Evolutionary conservation across 768 basidiomycete genomes (phyloP).

Genomic region (Pleurotus citrinopileatus): DNA sequence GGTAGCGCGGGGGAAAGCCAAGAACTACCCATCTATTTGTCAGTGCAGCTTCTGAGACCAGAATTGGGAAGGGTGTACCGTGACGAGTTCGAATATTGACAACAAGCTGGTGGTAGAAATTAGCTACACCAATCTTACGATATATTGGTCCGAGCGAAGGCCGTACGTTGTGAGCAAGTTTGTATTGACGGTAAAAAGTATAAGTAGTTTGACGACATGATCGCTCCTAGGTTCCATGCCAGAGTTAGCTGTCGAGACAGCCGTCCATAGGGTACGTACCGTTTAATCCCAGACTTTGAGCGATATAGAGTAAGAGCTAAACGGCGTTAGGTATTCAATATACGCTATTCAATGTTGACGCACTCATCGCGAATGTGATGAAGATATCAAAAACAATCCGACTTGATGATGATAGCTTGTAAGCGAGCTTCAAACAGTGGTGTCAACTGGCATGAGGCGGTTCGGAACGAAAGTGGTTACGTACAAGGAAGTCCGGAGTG

Average conservation of each 20-base stretch:
- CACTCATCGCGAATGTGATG: slow-evolving; percentile 3
- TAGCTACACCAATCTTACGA: background rate
- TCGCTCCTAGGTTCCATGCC: background rate
- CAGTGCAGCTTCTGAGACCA: background rate
- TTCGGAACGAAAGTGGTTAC: background rate
- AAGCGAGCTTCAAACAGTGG: background rate
- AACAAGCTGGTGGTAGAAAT: background rate
- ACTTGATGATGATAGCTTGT: background rate
- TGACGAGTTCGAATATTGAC: slow-evolving; percentile 1
- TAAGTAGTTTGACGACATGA: slow-evolving; percentile 9
- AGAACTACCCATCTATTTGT: background rate
- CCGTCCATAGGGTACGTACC: background rate
- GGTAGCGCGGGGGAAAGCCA: slow-evolving; percentile 7
- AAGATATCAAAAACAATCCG: slow-evolving; percentile 1
- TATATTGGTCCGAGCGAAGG: background rate
- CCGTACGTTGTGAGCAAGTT: slow-evolving; percentile 5
- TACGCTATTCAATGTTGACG: background rate
- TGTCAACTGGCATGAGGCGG: no score
- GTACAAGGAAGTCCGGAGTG: background rate
- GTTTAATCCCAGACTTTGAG: background rate
- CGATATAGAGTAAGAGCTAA: background rate
- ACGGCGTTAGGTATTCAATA: background rate
- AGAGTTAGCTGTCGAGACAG: background rate
- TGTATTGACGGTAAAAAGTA: slow-evolving; percentile 10
- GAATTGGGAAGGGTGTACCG: background rate